phyloP scores from a whole-genome alignment of 495 filamentous ascomycete genomes.

The Aspergillus coremiiformis region DNA sequence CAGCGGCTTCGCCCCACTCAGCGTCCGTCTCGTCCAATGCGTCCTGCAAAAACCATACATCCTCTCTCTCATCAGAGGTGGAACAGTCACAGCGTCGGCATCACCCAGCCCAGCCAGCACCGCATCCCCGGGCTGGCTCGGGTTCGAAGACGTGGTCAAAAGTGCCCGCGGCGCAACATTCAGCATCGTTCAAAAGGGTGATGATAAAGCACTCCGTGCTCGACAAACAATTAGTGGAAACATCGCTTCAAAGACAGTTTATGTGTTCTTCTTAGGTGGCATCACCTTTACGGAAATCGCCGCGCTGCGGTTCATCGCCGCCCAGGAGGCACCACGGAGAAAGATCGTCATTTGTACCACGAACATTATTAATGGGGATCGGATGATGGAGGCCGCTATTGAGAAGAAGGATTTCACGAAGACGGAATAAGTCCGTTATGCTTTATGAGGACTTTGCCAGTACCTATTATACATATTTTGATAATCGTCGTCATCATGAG shows the following conservation, averaged over 20 bases:
- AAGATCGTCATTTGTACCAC: constrained; percentile 91
- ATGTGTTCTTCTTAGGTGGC: constrained; percentile 92
- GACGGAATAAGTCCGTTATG: constrained; percentile 14
- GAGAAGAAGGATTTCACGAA: constrained; percentile 60
- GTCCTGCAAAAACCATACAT: constrained; percentile 85
- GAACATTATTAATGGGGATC: constrained; percentile 79
- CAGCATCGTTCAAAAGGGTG: constrained; percentile 85
- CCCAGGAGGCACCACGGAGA: constrained; percentile 72
- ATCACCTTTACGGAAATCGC: constrained; percentile 95
- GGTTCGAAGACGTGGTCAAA: constrained; percentile 84
- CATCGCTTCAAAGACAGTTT: constrained; percentile 70
- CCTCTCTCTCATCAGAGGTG: constrained; percentile 57
- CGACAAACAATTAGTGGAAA: constrained; percentile 62
- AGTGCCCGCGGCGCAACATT: constrained; percentile 80
- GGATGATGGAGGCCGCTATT: constrained; percentile 82
- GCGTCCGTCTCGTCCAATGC: constrained; percentile 89
- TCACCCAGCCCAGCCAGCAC: constrained; percentile 43
- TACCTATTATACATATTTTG: not conserved
- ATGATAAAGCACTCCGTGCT: constrained; percentile 89
- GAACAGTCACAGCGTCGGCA: constrained; percentile 35
- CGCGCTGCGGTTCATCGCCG: constrained; percentile 82
- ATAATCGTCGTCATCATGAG: not conserved
- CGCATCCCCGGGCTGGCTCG: constrained; percentile 75
- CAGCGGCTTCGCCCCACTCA: constrained; percentile 91
- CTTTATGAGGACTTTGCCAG: not conserved